phyloP scores from a whole-genome alignment of 2,329 filamentous ascomycete genomes.

The Colletotrichum paranaense region DNA sequence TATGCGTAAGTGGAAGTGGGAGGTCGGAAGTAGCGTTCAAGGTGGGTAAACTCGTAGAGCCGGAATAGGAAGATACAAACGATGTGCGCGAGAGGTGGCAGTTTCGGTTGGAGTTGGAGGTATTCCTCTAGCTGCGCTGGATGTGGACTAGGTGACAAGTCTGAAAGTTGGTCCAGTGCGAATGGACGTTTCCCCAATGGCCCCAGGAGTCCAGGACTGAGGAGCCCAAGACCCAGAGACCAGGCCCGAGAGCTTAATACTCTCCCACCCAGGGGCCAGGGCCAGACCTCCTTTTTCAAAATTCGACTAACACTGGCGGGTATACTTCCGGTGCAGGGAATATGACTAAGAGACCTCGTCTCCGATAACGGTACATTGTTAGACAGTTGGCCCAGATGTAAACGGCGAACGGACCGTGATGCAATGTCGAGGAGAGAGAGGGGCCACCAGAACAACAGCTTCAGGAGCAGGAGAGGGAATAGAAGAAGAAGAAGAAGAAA shows the following conservation, averaged over 20 bases:
- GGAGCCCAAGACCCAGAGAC: neutral
- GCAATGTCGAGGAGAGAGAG: slow-evolving; percentile 8
- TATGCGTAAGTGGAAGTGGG: slow-evolving; percentile 25
- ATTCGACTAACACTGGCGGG: slow-evolving; percentile 5
- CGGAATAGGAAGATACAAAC: slow-evolving; percentile 6
- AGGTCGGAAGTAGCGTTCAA: slow-evolving; percentile 24
- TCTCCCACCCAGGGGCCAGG: slow-evolving; percentile 11
- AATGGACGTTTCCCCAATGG: slow-evolving; percentile 11
- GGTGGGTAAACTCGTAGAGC: neutral
- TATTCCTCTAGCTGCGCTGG: neutral
- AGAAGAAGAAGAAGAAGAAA: neutral
- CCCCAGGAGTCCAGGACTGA: neutral
- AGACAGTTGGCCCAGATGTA: neutral
- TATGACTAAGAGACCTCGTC: slow-evolving; percentile 2
- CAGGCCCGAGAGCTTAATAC: slow-evolving; percentile 29
- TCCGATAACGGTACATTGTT: neutral
- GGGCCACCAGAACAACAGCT: neutral
- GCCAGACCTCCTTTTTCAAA: neutral
- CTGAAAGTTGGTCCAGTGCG: slow-evolving; percentile 21
- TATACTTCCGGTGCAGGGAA: slow-evolving; percentile 1
- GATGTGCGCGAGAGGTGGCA: neutral
- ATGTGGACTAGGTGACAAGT: neutral
- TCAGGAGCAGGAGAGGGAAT: neutral
- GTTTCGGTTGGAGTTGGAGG: neutral
- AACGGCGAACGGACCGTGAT: neutral